Conservation (phyloP, 306 rosid genomes). For the Heteromeles arbutifolia region DNA sequence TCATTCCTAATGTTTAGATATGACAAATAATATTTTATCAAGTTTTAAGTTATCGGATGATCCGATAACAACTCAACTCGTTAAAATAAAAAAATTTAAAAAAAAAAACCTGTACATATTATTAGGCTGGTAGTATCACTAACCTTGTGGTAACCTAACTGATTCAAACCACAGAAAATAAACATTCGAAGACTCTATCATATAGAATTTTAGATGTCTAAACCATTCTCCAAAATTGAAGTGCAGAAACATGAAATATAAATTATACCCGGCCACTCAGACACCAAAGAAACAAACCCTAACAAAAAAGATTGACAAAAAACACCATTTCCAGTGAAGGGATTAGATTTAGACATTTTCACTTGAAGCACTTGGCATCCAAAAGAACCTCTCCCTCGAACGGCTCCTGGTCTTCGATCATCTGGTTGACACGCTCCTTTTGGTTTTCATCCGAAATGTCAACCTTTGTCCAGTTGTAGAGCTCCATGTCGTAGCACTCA, state of each 20-base stretch:
- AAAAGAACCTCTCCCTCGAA: constrained; percentile 73
- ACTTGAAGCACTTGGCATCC: constrained; percentile 88
- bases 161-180: neutral
- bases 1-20: no score
- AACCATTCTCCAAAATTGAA: neutral
- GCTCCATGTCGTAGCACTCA: constrained; percentile 95
- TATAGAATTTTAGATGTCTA: neutral
- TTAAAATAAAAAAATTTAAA: no score
- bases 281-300: neutral
- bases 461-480: constrained; percentile 76
- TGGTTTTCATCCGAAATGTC: constrained; percentile 62
- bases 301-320: constrained; percentile 13
- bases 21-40: no score
- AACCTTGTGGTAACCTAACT: neutral
- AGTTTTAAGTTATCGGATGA: no score
- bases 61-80: no score
- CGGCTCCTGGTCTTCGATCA: constrained; percentile 82
- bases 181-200: neutral
- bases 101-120: no score
- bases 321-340: neutral
- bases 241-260: neutral
- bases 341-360: constrained; percentile 1
- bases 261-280: neutral
- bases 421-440: constrained; percentile 72
- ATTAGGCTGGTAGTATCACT: no score